A percentile compares a stretch with the other conserved stretches of the same genome.
These are phyloP conservation scores for Anacardium occidentale DNA, from an alignment of 345 rosid species.

Conservation along the genomic window DNA sequence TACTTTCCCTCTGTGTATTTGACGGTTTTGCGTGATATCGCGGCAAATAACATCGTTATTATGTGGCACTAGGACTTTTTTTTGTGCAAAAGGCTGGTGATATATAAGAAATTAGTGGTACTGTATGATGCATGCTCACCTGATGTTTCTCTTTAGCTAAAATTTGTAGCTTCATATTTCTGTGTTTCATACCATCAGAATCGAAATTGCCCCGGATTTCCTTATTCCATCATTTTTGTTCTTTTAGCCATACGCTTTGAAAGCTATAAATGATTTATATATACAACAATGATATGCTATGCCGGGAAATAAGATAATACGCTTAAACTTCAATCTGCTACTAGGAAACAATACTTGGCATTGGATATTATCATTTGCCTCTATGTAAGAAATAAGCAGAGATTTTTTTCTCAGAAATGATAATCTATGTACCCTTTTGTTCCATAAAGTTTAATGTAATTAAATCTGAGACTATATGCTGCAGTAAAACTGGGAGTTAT, in stretches of 20 bases:
- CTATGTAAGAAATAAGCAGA: not conserved
- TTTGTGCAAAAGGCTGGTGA: conserved; percentile 16
- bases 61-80: not conserved
- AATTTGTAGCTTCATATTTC: not conserved
- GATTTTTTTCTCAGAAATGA: not conserved
- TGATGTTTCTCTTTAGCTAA: conserved; percentile 1
- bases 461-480: not conserved
- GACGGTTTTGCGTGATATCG: conserved; percentile 27
- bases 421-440: not conserved
- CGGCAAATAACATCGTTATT: conserved; percentile 31
- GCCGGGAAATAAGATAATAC: not conserved
- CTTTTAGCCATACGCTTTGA: not conserved
- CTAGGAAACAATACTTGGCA: too few species aligned
- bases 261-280: not conserved
- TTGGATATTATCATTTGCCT: too few species aligned
- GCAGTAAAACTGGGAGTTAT: not conserved
- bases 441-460: not conserved
- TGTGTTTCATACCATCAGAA: not conserved
- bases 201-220: not conserved
- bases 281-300: not conserved
- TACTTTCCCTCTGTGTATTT: not conserved
- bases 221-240: not conserved
- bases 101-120: not conserved
- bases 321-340: too few species aligned
- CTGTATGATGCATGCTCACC: not conserved